A percentile compares a stretch with the other conserved stretches of the same genome.
Evolutionary conservation across 2,329 filamentous ascomycete genomes (phyloP).

Genomic region (Lizonia empirigonia): DNA sequence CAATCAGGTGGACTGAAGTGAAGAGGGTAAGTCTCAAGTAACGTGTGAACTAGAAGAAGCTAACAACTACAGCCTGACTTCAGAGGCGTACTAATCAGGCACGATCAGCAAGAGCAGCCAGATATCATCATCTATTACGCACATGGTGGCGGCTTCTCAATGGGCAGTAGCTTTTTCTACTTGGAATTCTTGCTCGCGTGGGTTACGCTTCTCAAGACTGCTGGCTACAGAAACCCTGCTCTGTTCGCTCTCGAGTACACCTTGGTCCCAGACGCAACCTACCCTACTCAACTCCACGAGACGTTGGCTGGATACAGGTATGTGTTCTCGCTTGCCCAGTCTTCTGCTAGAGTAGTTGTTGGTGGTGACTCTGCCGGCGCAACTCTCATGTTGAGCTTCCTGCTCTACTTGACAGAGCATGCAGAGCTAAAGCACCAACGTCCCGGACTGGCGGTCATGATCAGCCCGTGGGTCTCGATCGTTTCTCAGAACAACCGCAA

Average conservation of each 20-base stretch:
- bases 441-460: slow-evolving; percentile 70
- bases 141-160: slow-evolving; percentile 82
- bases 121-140: slow-evolving; percentile 83
- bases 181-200: slow-evolving; percentile 77
- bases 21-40: slow-evolving; percentile 52
- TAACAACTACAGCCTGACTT: slow-evolving; percentile 51
- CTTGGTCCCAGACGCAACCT: slow-evolving; percentile 74
- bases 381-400: slow-evolving; percentile 72
- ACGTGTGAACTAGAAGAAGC: background rate
- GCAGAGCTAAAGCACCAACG: slow-evolving; percentile 51
- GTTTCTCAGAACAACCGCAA: slow-evolving; percentile 70
- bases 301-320: slow-evolving; percentile 73
- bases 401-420: slow-evolving; percentile 68
- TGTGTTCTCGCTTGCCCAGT: slow-evolving; percentile 63
- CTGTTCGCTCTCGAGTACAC: slow-evolving; percentile 83
- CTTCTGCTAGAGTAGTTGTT: slow-evolving; percentile 69
- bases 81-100: slow-evolving; percentile 72
- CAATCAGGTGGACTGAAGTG: slow-evolving; percentile 68
- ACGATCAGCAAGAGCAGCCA: slow-evolving; percentile 64
- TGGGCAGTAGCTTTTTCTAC: slow-evolving; percentile 85
- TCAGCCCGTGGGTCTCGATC: slow-evolving; percentile 82
- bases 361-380: slow-evolving; percentile 82
- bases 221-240: slow-evolving; percentile 75
- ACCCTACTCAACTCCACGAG: slow-evolving; percentile 75
- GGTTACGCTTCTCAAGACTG: slow-evolving; percentile 67